Conservation (phyloP, 495 filamentous ascomycete genomes). For the Viridothelium virens region DNA sequence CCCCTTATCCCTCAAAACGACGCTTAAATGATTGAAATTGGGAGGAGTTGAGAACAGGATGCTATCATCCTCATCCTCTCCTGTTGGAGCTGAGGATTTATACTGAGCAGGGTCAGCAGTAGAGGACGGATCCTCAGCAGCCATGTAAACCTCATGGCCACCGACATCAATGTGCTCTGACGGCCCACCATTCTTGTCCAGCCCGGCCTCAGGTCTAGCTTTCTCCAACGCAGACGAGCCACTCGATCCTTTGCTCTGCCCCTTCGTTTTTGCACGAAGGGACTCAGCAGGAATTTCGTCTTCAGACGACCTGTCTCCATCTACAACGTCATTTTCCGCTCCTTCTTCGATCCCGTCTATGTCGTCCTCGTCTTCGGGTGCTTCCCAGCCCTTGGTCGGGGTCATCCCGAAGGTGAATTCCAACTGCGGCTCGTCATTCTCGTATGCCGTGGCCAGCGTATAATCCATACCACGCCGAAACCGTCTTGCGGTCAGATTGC, state of each 20-base stretch:
- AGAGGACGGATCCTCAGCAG: conserved; percentile 60
- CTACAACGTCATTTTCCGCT: conserved; percentile 6
- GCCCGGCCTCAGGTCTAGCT: not conserved
- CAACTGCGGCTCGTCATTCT: conserved; percentile 67
- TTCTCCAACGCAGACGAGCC: conserved; percentile 11
- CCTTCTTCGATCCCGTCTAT: conserved; percentile 22
- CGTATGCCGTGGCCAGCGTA: conserved; percentile 78
- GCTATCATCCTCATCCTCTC: conserved; percentile 68
- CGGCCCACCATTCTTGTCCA: conserved; percentile 21
- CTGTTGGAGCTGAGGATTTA: conserved; percentile 44
- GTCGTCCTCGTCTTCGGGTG: conserved; percentile 43
- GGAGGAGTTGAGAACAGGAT: conserved; percentile 85
- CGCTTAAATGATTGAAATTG: conserved; percentile 78
- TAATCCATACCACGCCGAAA: conserved; percentile 88
- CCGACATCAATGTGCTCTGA: conserved; percentile 55
- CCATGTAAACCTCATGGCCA: conserved; percentile 90
- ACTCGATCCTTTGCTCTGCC: not conserved
- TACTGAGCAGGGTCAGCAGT: conserved; percentile 67
- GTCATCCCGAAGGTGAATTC: conserved; percentile 82
- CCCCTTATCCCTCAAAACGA: conserved; percentile 82
- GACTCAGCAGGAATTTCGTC: not conserved
- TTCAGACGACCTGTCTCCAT: not conserved
- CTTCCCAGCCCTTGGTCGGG: conserved; percentile 75
- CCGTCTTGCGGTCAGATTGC: conserved; percentile 62
- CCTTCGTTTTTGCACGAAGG: not conserved